A percentile compares a stretch with the other conserved stretches of the same genome.
These are phyloP conservation scores for Phascolomyces articulosus DNA, from an alignment of 371 early-diverging fungal genomes.

Conservation along the genomic window DNA sequence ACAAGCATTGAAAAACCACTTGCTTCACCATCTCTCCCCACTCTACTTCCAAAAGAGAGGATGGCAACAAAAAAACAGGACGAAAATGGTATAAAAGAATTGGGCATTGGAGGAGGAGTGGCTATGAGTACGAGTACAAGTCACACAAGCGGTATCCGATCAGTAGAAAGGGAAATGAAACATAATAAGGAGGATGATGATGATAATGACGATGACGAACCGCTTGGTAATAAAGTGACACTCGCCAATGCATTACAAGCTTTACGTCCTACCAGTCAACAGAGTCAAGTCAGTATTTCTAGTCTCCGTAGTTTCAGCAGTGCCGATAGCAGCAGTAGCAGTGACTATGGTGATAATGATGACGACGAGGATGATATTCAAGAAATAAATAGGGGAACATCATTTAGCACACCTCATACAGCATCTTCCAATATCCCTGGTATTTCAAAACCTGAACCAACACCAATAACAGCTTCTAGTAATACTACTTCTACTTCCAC, in stretches of 20 bases:
- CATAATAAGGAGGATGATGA: no score
- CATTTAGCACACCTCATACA: background rate
- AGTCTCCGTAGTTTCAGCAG: background rate
- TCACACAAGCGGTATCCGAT: no score
- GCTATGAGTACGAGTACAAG: no score
- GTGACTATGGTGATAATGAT: background rate
- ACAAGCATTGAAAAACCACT: no score
- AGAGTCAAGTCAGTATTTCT: background rate
- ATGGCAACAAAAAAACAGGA: no score
- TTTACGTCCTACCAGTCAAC: background rate
- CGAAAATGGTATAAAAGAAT: no score
- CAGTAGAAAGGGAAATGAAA: no score
- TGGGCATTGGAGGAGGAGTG: no score
- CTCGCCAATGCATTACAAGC: background rate
- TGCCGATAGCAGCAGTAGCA: background rate
- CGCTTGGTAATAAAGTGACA: background rate
- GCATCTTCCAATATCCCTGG: background rate
- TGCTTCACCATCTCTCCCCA: no score
- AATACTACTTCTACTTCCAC: no score
- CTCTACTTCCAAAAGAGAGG: no score
- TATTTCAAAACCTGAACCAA: background rate
- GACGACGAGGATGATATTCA: constrained; percentile 1
- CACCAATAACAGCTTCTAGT: background rate
- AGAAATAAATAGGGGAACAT: background rate
- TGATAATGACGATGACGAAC: no score